A percentile compares a stretch with the other conserved stretches of the same genome.
Conservation (phyloP, 1,139 yeast genomes). For the Sugiyamaella japonica region DNA sequence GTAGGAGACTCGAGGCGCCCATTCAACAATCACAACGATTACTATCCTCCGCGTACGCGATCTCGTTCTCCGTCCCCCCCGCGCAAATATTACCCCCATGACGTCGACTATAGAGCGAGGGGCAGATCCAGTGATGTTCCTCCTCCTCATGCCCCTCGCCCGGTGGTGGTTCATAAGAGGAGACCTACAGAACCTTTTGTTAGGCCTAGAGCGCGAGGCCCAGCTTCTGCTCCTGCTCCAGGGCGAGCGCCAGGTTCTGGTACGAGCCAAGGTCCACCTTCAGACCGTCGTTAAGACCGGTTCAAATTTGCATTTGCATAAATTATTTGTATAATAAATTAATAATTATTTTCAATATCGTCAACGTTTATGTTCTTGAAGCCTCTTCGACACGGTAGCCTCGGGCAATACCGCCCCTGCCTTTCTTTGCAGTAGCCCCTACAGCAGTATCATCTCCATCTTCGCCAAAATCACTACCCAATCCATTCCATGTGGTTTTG, state of each 20-base stretch:
- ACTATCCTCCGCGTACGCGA: background rate
- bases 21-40: background rate
- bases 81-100: background rate
- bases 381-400: slow-evolving; percentile 55
- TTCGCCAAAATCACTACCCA: slow-evolving; percentile 72
- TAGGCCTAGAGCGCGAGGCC: background rate
- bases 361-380: slow-evolving; percentile 18
- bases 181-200: background rate
- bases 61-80: background rate
- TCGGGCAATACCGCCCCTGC: slow-evolving; percentile 84
- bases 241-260: background rate
- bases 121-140: background rate
- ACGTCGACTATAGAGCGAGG: background rate
- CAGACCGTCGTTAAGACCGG: background rate
- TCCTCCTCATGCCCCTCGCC: background rate
- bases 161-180: background rate
- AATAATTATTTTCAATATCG: too few species aligned
- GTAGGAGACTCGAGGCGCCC: background rate
- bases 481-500: slow-evolving; percentile 77
- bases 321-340: background rate
- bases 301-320: slow-evolving; percentile 3
- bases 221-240: too few species aligned
- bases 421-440: slow-evolving; percentile 66
- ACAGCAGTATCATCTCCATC: slow-evolving; percentile 44
- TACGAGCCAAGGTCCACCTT: background rate